phyloP scores from a whole-genome alignment of 2,329 filamentous ascomycete genomes.

The Colletotrichum horii region DNA sequence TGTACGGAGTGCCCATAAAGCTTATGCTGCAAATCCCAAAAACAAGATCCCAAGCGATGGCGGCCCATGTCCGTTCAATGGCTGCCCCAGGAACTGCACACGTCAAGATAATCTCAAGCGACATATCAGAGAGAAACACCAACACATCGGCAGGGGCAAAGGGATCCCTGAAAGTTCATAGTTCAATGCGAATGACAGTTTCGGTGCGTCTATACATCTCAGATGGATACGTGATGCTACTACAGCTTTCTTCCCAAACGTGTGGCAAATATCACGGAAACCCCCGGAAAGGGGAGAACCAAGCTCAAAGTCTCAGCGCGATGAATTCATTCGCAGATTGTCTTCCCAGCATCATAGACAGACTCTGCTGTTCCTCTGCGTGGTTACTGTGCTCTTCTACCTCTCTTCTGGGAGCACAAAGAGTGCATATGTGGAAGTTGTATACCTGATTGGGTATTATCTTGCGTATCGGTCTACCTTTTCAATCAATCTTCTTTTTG shows the following conservation, averaged over 20 bases:
- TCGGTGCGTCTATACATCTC: no score
- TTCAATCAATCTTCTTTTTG: background rate
- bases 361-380: no score
- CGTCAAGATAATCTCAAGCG: background rate
- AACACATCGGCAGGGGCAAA: background rate
- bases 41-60: background rate
- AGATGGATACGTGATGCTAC: background rate
- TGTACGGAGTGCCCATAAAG: background rate
- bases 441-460: background rate
- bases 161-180: background rate
- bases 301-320: no score
- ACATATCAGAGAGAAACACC: background rate
- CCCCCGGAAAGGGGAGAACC: no score
- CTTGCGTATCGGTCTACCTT: background rate
- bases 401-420: no score
- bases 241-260: no score
- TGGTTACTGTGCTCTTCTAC: no score
- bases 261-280: no score
- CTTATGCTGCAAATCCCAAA: background rate
- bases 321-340: no score
- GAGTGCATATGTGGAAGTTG: fast-evolving
- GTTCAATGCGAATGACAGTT: fast-evolving
- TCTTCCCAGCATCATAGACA: no score
- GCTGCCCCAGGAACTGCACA: background rate
- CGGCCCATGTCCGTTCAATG: background rate